A percentile compares a stretch with the other conserved stretches of the same genome.
Conservation (phyloP, 2,329 filamentous ascomycete species). For the Aspergillus chevalieri region DNA sequence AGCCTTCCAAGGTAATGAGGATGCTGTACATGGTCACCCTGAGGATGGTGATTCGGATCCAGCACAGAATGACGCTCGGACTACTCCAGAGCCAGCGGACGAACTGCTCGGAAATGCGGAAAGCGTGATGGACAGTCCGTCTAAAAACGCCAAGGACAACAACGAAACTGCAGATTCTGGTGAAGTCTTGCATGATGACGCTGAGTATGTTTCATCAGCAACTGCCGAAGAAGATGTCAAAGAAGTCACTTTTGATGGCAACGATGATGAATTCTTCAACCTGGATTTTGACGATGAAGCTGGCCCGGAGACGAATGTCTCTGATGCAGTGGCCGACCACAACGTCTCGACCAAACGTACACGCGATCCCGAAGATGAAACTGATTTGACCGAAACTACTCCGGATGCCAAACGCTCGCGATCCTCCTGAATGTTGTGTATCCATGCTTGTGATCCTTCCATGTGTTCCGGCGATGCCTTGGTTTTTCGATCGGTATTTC, state of each 20-base stretch:
- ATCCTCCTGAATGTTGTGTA: slow-evolving; percentile 29
- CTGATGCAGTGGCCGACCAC: slow-evolving; percentile 3
- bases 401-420: slow-evolving; percentile 51
- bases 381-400: slow-evolving; percentile 19
- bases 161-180: slow-evolving; percentile 8
- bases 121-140: slow-evolving; percentile 25
- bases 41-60: slow-evolving; percentile 7
- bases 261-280: slow-evolving; percentile 34
- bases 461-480: neutral
- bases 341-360: slow-evolving; percentile 26
- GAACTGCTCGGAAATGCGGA: slow-evolving; percentile 28
- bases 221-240: slow-evolving; percentile 13
- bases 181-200: slow-evolving; percentile 10
- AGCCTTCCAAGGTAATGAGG: slow-evolving; percentile 8
- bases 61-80: slow-evolving; percentile 8
- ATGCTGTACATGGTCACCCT: slow-evolving; percentile 13
- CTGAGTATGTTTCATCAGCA: slow-evolving; percentile 10
- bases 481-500: no score
- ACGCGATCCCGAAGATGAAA: slow-evolving; percentile 32
- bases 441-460: neutral
- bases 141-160: slow-evolving; percentile 8
- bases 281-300: slow-evolving; percentile 18
- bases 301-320: slow-evolving; percentile 13
- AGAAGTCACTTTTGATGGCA: slow-evolving; percentile 17
- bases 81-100: slow-evolving; percentile 17